Evolutionary conservation across 345 rosid species (phyloP), one percentile per base, ranked within the genome.

Genomic region (Melastoma malabathricum): DNA sequence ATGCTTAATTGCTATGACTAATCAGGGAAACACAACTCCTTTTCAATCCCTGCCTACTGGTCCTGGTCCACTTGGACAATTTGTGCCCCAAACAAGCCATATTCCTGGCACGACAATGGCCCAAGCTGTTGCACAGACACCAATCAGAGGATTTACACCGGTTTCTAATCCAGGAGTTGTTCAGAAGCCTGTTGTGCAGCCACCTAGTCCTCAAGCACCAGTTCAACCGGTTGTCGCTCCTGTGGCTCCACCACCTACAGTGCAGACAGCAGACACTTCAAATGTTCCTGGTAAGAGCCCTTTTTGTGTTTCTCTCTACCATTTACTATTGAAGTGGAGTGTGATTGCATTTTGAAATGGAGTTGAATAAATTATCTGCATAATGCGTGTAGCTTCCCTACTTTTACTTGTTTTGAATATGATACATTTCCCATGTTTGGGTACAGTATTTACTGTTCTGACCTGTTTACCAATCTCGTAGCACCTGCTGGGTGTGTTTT

Each of bases 221-320:
- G 59, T 44, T 23, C 92, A 82, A 66, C 74, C 81, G 68, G 67
- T 75, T 59, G 79, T 61, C 25, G 43, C 76, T 15, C 84, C 90
- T 62, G 71, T 79, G 58, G 78, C 84, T 63, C 85, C 83, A 27
- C 97, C 86, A 56, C 81, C 95, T 45, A 93, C 99, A 10, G 80
- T 85, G 48, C 95, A 88, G 74, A 85, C 92, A 10, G 99, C 73
- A 41, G 85, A 93, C 68, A 85, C 87, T 50, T 77, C 86, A 60
- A 85, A 69, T 45, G 92, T 85, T 39, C 90, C 95, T 57, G 94
- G 99, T 93, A 70, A 62, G 54, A 64, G 44, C 55, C 23, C 14
- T 6, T 18, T 56, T 15, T n/a, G 41, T 9, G 12, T 34, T 10
- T 34, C 2, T 3, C 41, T 34, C 41, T 34, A 9, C 10, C 12